Evolutionary conservation across 352 stramenopile genomes (phyloP), one percentile per base, ranked within the genome.

Genomic region (Phytopythium cucurbitacearum): DNA sequence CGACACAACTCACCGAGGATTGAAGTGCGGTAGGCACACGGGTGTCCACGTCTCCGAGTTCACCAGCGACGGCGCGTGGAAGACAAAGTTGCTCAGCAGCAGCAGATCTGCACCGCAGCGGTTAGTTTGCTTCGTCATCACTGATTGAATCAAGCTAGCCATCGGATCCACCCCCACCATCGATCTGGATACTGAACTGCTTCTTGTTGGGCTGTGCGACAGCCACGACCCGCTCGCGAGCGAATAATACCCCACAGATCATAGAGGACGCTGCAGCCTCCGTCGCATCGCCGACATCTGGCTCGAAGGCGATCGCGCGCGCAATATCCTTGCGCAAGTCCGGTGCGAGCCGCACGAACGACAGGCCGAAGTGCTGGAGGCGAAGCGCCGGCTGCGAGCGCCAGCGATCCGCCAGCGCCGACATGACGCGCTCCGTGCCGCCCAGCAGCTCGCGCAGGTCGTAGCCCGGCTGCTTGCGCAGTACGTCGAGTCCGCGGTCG

Each of bases 21-120:
- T 87, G 54, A 91, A 91, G 28, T 65, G 64, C 5, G 77, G 64
- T 13, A 91, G 62, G 40, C 77, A 89, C 12, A 89, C 76, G 1
- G 80, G 80, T 32, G 74, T 89, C 77, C 80, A 91, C 6, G 80
- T 87, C 64, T 91, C 80, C 10, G 71, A 78, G 39, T 64, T 80
- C 1, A 57, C 53, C 32, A 91, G 67, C 40, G 76, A 86, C 39
- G 76, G 73, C 16, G 75, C 80, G 57, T 88, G 63, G 48, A 82
- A 86, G n/a, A 91, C 67, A 51, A 91, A 87, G 53, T 87, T 87
- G 47, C 76, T 62, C 16, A 91, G 54, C 21, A 91, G 57, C 32
- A 85, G 32, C 36, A 91, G 56, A 51, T 91, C 77, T 91, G 59
- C 32, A 9, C 1, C 41, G 4, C 9, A 8, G 28, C n/a, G 32